phyloP scores from a whole-genome alignment of 768 basidiomycete species.

The Mycena capillaripes region DNA sequence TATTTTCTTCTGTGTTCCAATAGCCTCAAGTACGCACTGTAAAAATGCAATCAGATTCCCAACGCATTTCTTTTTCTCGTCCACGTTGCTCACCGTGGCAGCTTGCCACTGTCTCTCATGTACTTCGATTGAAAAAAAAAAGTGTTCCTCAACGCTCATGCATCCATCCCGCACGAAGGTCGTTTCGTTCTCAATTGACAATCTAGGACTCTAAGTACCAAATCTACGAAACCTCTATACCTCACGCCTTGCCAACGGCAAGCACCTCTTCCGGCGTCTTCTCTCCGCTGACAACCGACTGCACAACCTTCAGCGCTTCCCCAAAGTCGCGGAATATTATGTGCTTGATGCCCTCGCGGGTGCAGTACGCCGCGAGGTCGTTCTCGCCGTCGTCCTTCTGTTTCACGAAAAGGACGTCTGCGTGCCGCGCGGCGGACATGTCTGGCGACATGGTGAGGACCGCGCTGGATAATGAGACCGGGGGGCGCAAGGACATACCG shows the following conservation, averaged over 20 bases:
- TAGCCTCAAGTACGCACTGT: too few relatives aligned
- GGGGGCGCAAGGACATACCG: conserved; percentile 60
- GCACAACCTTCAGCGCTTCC: conserved; percentile 70
- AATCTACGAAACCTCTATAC: background rate
- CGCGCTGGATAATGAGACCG: background rate
- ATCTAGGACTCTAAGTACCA: too few relatives aligned
- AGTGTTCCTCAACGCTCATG: too few relatives aligned
- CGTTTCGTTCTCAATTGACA: too few relatives aligned
- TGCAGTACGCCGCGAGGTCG: conserved; percentile 89
- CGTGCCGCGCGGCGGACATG: conserved; percentile 92
- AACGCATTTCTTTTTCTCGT: too few relatives aligned
- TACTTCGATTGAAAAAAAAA: too few relatives aligned
- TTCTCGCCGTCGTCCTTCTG: conserved; percentile 83
- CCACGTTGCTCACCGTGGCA: too few relatives aligned
- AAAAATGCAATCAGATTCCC: too few relatives aligned
- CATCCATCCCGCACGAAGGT: too few relatives aligned
- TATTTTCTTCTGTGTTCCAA: too few relatives aligned
- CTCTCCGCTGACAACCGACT: conserved; percentile 79
- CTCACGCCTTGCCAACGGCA: conserved; percentile 14
- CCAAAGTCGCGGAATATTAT: conserved; percentile 83
- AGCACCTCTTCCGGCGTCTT: conserved; percentile 70
- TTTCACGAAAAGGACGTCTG: conserved; percentile 97
- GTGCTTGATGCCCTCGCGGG: conserved; percentile 82
- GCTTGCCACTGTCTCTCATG: too few relatives aligned
- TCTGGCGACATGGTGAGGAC: conserved; percentile 58